A percentile compares a stretch with the other conserved stretches of the same genome.
Evolutionary conservation across 495 filamentous ascomycete genomes (phyloP).

Genomic region (Trichocladium antarcticum): DNA sequence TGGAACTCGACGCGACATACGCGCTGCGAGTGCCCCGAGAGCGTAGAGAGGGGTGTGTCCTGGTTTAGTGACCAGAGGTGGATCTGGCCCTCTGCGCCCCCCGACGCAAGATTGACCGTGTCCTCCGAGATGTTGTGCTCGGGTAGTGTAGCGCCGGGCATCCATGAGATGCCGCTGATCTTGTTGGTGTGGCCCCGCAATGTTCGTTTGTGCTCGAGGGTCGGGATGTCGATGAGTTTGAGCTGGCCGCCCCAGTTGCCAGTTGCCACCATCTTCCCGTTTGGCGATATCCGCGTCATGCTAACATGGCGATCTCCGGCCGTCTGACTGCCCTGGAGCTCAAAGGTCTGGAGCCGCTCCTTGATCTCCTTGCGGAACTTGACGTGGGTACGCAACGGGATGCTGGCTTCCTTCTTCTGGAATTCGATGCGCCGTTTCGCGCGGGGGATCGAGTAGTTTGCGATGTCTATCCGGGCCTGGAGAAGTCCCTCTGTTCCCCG

Average conservation of each 20-base stretch:
- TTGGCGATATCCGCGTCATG: slow-evolving; percentile 82
- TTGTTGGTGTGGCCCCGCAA: slow-evolving; percentile 76
- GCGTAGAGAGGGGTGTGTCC: slow-evolving; percentile 70
- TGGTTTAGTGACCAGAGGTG: slow-evolving; percentile 82
- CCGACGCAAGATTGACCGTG: slow-evolving; percentile 76
- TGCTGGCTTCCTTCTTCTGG: slow-evolving; percentile 68
- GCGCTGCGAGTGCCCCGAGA: slow-evolving; percentile 75
- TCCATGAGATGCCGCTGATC: slow-evolving; percentile 85
- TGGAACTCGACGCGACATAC: slow-evolving; percentile 92
- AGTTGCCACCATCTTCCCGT: slow-evolving; percentile 70
- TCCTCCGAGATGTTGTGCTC: slow-evolving; percentile 56
- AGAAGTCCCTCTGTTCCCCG: slow-evolving; percentile 64
- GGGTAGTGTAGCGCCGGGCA: slow-evolving; percentile 68
- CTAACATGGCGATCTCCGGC: slow-evolving; percentile 82
- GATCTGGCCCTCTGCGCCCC: slow-evolving; percentile 80
- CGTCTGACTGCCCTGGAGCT: slow-evolving; percentile 85
- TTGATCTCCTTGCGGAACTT: slow-evolving; percentile 84
- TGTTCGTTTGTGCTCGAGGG: slow-evolving; percentile 60
- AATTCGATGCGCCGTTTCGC: slow-evolving; percentile 65
- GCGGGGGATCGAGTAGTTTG: slow-evolving; percentile 70
- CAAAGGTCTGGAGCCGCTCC: slow-evolving; percentile 68
- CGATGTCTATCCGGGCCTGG: slow-evolving; percentile 68
- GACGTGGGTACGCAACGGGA: slow-evolving; percentile 76
- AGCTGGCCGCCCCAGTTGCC: slow-evolving; percentile 89
- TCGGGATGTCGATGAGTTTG: slow-evolving; percentile 72